phyloP scores from a whole-genome alignment of 768 basidiomycete genomes.

The Pleurotus platypus region DNA sequence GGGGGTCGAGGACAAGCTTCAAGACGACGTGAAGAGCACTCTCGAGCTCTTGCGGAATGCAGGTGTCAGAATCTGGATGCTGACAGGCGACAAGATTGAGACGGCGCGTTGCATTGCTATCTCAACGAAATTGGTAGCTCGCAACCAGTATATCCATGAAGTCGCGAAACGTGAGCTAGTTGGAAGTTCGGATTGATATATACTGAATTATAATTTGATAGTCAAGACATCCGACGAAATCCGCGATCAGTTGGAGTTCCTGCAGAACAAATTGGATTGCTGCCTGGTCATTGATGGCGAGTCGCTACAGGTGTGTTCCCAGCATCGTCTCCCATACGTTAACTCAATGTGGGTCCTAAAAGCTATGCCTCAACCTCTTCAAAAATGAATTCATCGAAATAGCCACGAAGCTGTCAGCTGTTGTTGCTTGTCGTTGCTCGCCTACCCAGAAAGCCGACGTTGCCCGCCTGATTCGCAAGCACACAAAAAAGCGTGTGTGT shows the following conservation, averaged over 20 bases:
- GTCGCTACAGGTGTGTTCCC: conserved; percentile 71
- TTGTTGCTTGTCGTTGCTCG: conserved; percentile 96
- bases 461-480: conserved; percentile 84
- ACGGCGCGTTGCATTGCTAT: conserved; percentile 98
- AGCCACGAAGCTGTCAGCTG: conserved; percentile 91
- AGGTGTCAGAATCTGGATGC: conserved; percentile 99
- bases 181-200: too few relatives aligned
- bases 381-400: conserved; percentile 95
- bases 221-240: conserved; percentile 84
- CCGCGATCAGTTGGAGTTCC: conserved; percentile 85
- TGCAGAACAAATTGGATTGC: conserved; percentile 93
- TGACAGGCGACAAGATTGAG: conserved; percentile 99
- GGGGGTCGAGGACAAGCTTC: conserved; percentile 98
- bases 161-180: conserved; percentile 72
- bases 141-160: conserved; percentile 97
- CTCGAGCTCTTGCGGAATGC: conserved; percentile 92
- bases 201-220: conserved; percentile 23
- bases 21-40: conserved; percentile 94
- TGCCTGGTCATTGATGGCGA: conserved; percentile 99
- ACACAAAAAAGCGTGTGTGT: conserved; percentile 93
- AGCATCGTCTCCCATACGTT: background rate
- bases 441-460: conserved; percentile 99
- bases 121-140: conserved; percentile 91
- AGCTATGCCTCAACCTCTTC: conserved; percentile 92
- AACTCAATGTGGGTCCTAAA: background rate